These are phyloP conservation scores for Cyclostephanos invisitatus DNA, from an alignment of 108 stramenopile species.

Conservation along the genomic window DNA sequence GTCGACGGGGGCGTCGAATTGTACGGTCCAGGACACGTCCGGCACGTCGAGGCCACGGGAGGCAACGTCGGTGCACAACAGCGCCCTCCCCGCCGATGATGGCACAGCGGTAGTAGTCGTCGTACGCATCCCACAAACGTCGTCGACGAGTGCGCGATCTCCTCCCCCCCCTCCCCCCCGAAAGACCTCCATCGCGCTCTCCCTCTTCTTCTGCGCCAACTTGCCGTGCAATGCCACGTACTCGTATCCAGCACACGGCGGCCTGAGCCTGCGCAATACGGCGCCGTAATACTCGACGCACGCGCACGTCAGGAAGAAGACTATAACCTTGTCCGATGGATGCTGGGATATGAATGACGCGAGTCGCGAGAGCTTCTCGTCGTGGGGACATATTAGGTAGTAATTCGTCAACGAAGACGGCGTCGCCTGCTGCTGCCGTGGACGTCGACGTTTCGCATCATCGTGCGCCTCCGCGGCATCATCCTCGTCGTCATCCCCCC, in stretches of 20 bases:
- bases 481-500: background rate
- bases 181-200: slow-evolving; percentile 88
- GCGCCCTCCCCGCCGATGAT: slow-evolving; percentile 60
- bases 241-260: slow-evolving; percentile 41
- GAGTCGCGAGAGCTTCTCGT: slow-evolving; percentile 85
- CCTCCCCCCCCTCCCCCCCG: slow-evolving; percentile 12
- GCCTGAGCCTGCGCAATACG: slow-evolving; percentile 59
- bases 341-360: slow-evolving; percentile 80
- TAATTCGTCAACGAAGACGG: slow-evolving; percentile 92
- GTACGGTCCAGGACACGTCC: slow-evolving; percentile 95
- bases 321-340: slow-evolving; percentile 85
- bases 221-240: slow-evolving; percentile 93
- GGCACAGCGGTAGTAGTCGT: too few relatives aligned
- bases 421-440: slow-evolving; percentile 59
- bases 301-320: slow-evolving; percentile 97
- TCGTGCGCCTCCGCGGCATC: slow-evolving; percentile 5
- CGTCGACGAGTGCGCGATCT: too few relatives aligned
- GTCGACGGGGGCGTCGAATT: slow-evolving; percentile 96
- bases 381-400: slow-evolving; percentile 78
- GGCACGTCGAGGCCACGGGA: slow-evolving; percentile 97
- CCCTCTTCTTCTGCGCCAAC: slow-evolving; percentile 92
- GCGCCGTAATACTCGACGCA: slow-evolving; percentile 93
- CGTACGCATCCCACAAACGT: too few relatives aligned
- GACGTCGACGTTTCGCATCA: slow-evolving; percentile 7
- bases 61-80: slow-evolving; percentile 97